phyloP scores from a whole-genome alignment of 768 basidiomycete genomes.

The Kwoniella botswanensis region DNA sequence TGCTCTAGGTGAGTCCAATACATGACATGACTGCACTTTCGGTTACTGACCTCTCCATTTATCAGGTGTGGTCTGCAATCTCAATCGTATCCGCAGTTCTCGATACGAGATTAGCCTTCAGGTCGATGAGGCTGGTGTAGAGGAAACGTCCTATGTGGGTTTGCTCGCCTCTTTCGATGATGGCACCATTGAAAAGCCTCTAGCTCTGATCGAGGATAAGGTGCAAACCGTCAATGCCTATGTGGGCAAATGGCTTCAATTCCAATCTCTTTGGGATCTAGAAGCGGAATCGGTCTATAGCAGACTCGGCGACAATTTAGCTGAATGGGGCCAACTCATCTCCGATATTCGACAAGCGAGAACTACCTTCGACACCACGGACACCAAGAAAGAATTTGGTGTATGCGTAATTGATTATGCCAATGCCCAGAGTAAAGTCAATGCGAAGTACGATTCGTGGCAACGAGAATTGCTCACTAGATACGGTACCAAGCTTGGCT shows the following conservation, averaged over 20 bases:
- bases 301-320: conserved; percentile 89
- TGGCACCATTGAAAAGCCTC: conserved; percentile 76
- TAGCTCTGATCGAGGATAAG: conserved; percentile 83
- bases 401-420: conserved; percentile 96
- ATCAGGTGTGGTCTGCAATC: conserved; percentile 80
- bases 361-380: conserved; percentile 94
- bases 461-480: conserved; percentile 90
- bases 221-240: conserved; percentile 77
- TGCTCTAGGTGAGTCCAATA: conserved; percentile 69
- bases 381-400: conserved; percentile 87
- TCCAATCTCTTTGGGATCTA: conserved; percentile 98
- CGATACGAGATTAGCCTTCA: conserved; percentile 96
- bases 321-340: conserved; percentile 91
- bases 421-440: conserved; percentile 95
- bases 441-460: conserved; percentile 98
- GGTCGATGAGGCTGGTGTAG: conserved; percentile 69
- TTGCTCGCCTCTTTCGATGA: conserved; percentile 77
- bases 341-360: conserved; percentile 97
- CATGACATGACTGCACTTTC: background rate
- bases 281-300: conserved; percentile 93
- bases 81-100: conserved; percentile 88
- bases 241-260: conserved; percentile 96
- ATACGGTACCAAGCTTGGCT: conserved; percentile 90
- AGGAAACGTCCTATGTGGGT: conserved; percentile 80
- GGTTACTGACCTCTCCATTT: too few species aligned